Evolutionary conservation across 2,329 filamentous ascomycete genomes (phyloP).

Genomic region (Curvularia hawaiiensis): DNA sequence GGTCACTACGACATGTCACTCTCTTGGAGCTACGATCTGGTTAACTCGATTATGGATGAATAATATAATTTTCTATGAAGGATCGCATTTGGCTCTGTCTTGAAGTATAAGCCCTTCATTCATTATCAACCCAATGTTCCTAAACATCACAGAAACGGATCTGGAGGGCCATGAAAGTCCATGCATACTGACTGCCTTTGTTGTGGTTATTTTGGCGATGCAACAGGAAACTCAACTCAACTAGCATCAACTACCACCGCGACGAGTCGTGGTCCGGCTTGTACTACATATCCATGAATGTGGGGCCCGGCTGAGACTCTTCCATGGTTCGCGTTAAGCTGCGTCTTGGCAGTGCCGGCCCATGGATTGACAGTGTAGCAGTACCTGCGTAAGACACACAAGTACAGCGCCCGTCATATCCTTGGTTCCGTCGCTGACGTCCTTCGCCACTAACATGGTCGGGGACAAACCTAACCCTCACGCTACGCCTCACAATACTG

Average conservation of each 20-base stretch:
- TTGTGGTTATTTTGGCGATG: background rate
- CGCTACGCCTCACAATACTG: conserved; percentile 57
- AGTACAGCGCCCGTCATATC: conserved; percentile 53
- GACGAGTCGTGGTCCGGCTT: no score
- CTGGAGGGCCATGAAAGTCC: background rate
- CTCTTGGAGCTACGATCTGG: background rate
- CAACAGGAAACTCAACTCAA: background rate
- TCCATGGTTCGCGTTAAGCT: conserved; percentile 60
- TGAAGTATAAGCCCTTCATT: background rate
- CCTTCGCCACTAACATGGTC: conserved; percentile 59
- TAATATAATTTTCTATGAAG: background rate
- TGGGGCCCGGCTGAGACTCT: conserved; percentile 55
- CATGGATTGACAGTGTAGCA: conserved; percentile 53
- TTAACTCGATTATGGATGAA: background rate
- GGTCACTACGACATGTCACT: background rate
- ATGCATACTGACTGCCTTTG: background rate
- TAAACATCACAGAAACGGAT: background rate
- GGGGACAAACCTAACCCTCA: conserved; percentile 57
- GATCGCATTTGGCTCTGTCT: background rate
- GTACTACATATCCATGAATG: conserved; percentile 11
- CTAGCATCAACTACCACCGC: no score
- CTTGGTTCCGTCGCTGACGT: conserved; percentile 62
- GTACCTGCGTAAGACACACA: conserved; percentile 48
- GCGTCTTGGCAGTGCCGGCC: conserved; percentile 54
- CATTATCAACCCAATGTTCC: background rate